Evolutionary conservation across 805 yeast species (phyloP), one percentile per base, ranked within the genome.

Genomic region (Debaryomyces castellii): DNA sequence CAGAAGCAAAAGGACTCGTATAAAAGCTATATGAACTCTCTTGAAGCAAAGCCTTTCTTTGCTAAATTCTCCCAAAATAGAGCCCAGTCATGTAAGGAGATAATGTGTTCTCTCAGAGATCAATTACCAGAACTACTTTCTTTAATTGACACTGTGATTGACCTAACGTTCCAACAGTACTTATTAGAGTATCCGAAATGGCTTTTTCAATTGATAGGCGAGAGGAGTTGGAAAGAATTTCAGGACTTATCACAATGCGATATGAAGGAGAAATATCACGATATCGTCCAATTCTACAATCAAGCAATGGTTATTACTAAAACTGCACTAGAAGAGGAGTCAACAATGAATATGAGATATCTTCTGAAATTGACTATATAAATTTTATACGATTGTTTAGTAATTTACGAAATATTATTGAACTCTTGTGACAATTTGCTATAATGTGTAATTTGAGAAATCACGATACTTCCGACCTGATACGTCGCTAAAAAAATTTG

Each of bases 131-230:
- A 27, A 5, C 37, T 51, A 5, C 20, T 43, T n/a, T 23, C 37
- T 5, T 43, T 22, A 12, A n/a, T 40, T 9, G 40, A 41, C 25
- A 25, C 20, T 18, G 45, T 53, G 24, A 45, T 48, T 25, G 41
- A 43, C 22, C 32, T 45, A 20, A 36, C 49, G 18, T 24, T 43
- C 14, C 40, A 34, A 2, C 28, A 46, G 20, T 52, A 45, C 39
- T 46, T 49, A 30, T 39, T 39, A 10, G 41, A 54, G 27, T 49
- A 51, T 27, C 40, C 48, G 18, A 22, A 39, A 28, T 55, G 61
- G 61, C 33, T 53, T 17, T 40, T 37, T 12, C 41, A 32, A 9
- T 49, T 53, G 11, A 49, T 59, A n/a, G 60, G 62, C 2, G 43
- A 50, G 10, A 27, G 46, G 16, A 55, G 54, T 37, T 40, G 56